Evolutionary conservation across 306 rosid genomes (phyloP), one percentile per base, ranked within the genome.

Genomic region (Pachyrhizus erosus): DNA sequence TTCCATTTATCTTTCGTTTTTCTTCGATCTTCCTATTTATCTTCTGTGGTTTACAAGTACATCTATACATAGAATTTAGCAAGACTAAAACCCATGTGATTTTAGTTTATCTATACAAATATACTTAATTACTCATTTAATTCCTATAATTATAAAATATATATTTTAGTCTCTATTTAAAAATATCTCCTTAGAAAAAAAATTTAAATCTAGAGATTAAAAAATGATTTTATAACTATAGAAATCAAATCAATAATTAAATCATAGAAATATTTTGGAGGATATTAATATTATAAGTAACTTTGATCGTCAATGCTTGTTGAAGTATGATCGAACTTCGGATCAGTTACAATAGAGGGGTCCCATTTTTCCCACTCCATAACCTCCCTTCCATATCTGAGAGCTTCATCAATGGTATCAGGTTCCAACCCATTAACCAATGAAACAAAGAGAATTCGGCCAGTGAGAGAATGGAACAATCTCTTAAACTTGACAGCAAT

Each of bases 401-500:
- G 87, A 62, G 97, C 91, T 64, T 87, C 94, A 55, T 88, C 89
- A 12, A 94, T 89, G 5, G 91, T 90, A 29, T 92, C 94, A 14
- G 86, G 77, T 71, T 94, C 93, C 84, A 92, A 89, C 1, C 92
- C 97, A 12, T 89, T 92, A 24, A 88, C 87, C 64, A 7, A 29
- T 26, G 94, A 92, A 80, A 94, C 94, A 76, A 87, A 94, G 21
- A 94, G 85, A 80, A 85, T 94, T 65, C 87, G 62, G 33, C 21
- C 81, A 3, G 94, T 90, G 6, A 80, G 65, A 70, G 89, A 81
- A 51, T 1, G 67, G 87, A 87, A 92, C 23, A 90, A 77, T 78
- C 70, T 83, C 92, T 91, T 94, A 74, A 94, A 94, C 91, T 92
- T 92, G 74, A 80, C 51, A 11, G 97, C 97, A 79, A 94, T 78